These are phyloP conservation scores for Gamarada debralockiae DNA, from an alignment of 495 filamentous ascomycete species.

Conservation along the genomic window DNA sequence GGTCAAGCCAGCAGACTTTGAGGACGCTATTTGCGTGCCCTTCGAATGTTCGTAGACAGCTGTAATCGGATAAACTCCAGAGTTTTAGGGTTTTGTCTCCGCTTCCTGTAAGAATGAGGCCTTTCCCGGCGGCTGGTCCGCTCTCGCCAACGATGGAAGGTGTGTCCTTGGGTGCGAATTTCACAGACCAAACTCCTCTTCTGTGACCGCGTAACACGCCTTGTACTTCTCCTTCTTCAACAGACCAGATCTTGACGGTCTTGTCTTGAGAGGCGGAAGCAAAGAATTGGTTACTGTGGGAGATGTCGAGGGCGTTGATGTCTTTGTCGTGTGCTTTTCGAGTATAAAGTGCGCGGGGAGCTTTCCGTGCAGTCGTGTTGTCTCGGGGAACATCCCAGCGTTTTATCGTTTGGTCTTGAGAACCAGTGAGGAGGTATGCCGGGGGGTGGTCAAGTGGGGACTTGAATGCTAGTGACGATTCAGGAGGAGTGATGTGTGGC, in stretches of 20 bases:
- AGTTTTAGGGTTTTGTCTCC: constrained; percentile 96
- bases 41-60: constrained; percentile 89
- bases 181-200: constrained; percentile 91
- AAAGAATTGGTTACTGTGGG: constrained; percentile 65
- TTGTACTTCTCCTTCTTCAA: constrained; percentile 79
- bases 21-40: constrained; percentile 94
- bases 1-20: constrained; percentile 85
- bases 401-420: constrained; percentile 92
- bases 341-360: constrained; percentile 64
- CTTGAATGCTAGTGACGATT: constrained; percentile 56
- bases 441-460: constrained; percentile 78
- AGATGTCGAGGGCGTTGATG: constrained; percentile 90
- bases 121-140: constrained; percentile 61
- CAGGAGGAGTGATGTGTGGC: constrained; percentile 60
- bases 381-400: constrained; percentile 68
- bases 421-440: constrained; percentile 80
- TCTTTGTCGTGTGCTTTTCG: constrained; percentile 97
- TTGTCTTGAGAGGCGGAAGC: constrained; percentile 95
- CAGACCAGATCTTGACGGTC: constrained; percentile 93
- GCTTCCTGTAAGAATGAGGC: constrained; percentile 79
- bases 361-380: constrained; percentile 38
- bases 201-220: constrained; percentile 90
- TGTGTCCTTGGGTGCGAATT: constrained; percentile 75
- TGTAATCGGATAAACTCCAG: constrained; percentile 92
- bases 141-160: constrained; percentile 68